Conservation (phyloP, 495 filamentous ascomycete species). For the Lepidopterella palustris region DNA sequence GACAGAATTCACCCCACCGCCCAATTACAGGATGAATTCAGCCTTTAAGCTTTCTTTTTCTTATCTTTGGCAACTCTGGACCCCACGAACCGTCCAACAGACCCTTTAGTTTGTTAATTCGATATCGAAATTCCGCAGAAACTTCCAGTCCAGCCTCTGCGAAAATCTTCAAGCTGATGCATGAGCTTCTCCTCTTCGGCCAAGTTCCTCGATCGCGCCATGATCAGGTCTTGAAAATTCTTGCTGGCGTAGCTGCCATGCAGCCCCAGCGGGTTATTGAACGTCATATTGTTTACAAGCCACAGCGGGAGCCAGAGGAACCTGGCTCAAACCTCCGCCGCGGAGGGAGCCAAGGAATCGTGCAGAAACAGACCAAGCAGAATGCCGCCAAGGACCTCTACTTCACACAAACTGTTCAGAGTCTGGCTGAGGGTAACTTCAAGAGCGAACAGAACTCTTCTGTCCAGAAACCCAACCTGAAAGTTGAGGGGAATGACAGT, state of each 20-base stretch:
- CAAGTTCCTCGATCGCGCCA: slow-evolving; percentile 43
- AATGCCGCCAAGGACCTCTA: slow-evolving; percentile 34
- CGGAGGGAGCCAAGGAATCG: slow-evolving; percentile 32
- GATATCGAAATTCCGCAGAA: background rate
- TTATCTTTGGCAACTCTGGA: background rate
- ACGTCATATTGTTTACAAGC: slow-evolving; percentile 62
- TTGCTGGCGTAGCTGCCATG: slow-evolving; percentile 62
- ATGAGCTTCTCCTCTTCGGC: slow-evolving; percentile 50
- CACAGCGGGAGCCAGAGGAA: slow-evolving; percentile 39
- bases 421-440: slow-evolving; percentile 30
- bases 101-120: background rate
- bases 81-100: background rate
- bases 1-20: background rate
- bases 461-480: background rate
- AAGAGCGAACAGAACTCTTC: slow-evolving; percentile 7
- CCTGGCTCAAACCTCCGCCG: slow-evolving; percentile 30
- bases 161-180: slow-evolving; percentile 32
- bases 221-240: slow-evolving; percentile 57
- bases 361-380: slow-evolving; percentile 19
- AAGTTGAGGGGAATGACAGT: background rate
- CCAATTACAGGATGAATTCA: background rate
- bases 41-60: background rate
- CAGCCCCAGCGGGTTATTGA: slow-evolving; percentile 53
- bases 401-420: slow-evolving; percentile 38
- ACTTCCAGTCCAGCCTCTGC: background rate